phyloP scores from a whole-genome alignment of 2,329 filamentous ascomycete species.

The Colletotrichum spaethianum region DNA sequence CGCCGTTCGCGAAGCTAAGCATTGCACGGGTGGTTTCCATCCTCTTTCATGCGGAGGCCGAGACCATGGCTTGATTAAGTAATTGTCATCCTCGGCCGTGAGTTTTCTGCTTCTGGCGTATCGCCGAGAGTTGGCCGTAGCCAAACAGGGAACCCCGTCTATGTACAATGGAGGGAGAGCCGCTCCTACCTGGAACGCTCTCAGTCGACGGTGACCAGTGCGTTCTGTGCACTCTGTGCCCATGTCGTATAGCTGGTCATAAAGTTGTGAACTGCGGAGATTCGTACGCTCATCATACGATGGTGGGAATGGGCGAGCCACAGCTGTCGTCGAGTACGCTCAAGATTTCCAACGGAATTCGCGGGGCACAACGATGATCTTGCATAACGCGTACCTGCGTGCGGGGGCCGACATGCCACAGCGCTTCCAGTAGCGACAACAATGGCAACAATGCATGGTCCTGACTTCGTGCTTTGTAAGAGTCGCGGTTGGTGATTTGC shows the following conservation, averaged over 20 bases:
- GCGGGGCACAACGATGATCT: slow-evolving; percentile 40
- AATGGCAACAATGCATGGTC: slow-evolving; percentile 26
- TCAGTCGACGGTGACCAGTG: not conserved
- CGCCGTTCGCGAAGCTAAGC: not conserved
- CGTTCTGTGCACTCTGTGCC: not conserved
- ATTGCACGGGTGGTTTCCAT: not conserved
- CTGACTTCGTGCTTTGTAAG: not conserved
- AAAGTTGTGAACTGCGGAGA: slow-evolving; percentile 21
- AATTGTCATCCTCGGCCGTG: not conserved
- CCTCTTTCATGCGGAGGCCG: not conserved
- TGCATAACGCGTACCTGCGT: slow-evolving; percentile 25
- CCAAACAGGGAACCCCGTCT: not conserved
- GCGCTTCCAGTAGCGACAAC: slow-evolving; percentile 15
- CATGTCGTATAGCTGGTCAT: not conserved
- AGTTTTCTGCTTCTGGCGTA: not conserved
- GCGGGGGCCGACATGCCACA: slow-evolving; percentile 3
- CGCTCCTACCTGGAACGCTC: not conserved
- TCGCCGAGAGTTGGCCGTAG: slow-evolving; percentile 16
- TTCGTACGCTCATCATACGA: slow-evolving; percentile 35
- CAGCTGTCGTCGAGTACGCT: slow-evolving; percentile 1
- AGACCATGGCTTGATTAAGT: not conserved
- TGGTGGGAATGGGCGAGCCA: slow-evolving; percentile 18
- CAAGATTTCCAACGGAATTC: slow-evolving; percentile 34
- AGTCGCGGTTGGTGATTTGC: not conserved
- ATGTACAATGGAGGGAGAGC: not conserved